These are phyloP conservation scores for Chrysophaeum taylorii DNA, from an alignment of 352 stramenopile genomes.

Conservation along the genomic window DNA sequence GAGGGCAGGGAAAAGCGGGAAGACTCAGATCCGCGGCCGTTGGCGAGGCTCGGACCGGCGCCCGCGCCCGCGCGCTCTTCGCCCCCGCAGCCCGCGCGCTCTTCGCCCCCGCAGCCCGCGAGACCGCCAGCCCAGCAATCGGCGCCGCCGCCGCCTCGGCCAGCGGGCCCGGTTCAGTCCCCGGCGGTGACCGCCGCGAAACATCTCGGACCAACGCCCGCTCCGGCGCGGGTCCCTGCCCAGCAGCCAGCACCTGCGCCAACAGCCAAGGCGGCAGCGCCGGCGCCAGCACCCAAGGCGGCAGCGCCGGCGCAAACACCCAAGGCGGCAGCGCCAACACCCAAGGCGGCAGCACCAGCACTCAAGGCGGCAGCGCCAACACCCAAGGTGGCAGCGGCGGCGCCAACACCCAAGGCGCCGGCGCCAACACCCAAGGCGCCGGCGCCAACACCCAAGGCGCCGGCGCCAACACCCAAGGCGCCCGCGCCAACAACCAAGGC, in stretches of 20 bases:
- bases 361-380: no score
- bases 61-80: no score
- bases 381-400: no score
- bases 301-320: constrained; percentile 1
- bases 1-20: neutral
- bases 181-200: no score
- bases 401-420: neutral
- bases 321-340: constrained; percentile 6
- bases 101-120: neutral
- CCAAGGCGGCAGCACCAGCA: no score
- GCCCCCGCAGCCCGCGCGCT: neutral
- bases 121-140: neutral
- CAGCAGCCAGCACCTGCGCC: neutral
- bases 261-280: constrained; percentile 1
- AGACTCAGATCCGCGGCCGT: neutral
- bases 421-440: neutral
- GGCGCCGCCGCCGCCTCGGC: neutral
- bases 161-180: neutral
- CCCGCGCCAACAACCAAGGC: neutral
- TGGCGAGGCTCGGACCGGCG: neutral
- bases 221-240: no score
- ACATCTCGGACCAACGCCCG: no score
- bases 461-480: constrained; percentile 8
- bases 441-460: neutral
- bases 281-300: neutral